A percentile compares a stretch with the other conserved stretches of the same genome.
phyloP scores from a whole-genome alignment of 768 basidiomycete species.

The Mycena galericulata region DNA sequence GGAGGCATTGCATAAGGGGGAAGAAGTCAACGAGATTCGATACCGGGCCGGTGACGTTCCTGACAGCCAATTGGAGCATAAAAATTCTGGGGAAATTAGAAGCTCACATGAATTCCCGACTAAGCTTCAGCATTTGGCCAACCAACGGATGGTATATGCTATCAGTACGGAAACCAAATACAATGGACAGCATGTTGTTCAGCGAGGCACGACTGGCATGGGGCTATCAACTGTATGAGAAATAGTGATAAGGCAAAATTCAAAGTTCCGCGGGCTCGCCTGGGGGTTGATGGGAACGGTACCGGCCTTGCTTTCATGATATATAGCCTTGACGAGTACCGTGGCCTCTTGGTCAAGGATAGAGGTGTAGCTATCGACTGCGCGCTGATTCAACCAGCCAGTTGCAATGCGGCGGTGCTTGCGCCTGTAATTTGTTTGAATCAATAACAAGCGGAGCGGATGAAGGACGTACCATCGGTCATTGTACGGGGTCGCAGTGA shows the following conservation, averaged over 20 bases:
- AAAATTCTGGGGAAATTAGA: not conserved
- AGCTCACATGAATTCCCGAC: constrained; percentile 59
- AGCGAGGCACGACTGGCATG: constrained; percentile 53
- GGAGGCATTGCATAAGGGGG: constrained; percentile 53
- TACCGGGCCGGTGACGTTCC: constrained; percentile 57
- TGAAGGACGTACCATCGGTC: not conserved
- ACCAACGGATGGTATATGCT: constrained; percentile 53
- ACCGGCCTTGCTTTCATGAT: not conserved
- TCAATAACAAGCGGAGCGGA: no score
- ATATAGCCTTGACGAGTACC: constrained; percentile 5
- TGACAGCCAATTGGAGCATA: constrained; percentile 24
- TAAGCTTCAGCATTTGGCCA: constrained; percentile 48
- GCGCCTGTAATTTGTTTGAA: not conserved
- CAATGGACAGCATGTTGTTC: constrained; percentile 60
- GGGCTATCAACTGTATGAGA: no score
- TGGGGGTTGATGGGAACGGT: constrained; percentile 9
- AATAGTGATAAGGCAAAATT: not conserved
- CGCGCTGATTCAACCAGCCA: constrained; percentile 2
- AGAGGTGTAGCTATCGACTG: constrained; percentile 7
- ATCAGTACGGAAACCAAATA: constrained; percentile 57
- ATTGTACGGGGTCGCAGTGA: constrained; percentile 10
- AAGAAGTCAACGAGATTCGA: constrained; percentile 61
- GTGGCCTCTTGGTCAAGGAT: constrained; percentile 10
- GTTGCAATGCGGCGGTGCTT: constrained; percentile 20
- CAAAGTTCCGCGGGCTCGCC: not conserved